Percentiles rank a stretch among this genome's conserved stretches.
phyloP scores from a whole-genome alignment of 768 basidiomycete species.

The Pholiota conissans region DNA sequence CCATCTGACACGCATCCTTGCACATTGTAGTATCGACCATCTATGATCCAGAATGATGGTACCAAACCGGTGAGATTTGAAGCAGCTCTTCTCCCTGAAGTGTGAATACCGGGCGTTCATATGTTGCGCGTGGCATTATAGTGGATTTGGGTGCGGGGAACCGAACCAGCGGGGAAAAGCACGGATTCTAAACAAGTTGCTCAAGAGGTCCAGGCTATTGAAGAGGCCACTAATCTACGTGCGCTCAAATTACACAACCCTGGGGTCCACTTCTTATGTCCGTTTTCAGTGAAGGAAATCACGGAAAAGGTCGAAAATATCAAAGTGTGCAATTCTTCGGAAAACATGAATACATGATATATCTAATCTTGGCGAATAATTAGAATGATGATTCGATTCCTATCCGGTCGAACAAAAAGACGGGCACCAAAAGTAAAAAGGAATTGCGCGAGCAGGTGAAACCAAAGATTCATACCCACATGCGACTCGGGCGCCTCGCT shows the following conservation, averaged over 20 bases:
- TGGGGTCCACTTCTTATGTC: neutral
- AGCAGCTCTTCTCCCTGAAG: neutral
- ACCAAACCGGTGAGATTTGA: constrained; percentile 60
- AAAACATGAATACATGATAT: neutral
- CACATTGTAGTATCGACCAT: constrained; percentile 59
- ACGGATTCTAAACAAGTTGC: constrained; percentile 31
- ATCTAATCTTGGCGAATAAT: neutral
- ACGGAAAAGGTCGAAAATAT: constrained; percentile 60
- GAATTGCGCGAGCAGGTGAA: constrained; percentile 68
- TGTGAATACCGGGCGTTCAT: neutral
- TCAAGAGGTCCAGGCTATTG: constrained; percentile 48
- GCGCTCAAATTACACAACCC: constrained; percentile 13
- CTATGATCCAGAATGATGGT: constrained; percentile 78
- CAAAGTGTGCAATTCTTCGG: constrained; percentile 39
- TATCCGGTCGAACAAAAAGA: constrained; percentile 66
- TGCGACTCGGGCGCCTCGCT: neutral
- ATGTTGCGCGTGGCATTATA: constrained; percentile 22
- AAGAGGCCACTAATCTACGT: constrained; percentile 50
- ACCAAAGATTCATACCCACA: neutral
- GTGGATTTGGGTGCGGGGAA: constrained; percentile 67
- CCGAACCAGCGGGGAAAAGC: constrained; percentile 23
- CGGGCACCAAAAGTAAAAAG: constrained; percentile 72
- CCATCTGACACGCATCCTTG: neutral
- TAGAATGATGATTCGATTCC: constrained; percentile 71
- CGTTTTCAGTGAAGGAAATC: constrained; percentile 51